phyloP scores from a whole-genome alignment of 345 rosid species.

The Arabidopsis arenosa region DNA sequence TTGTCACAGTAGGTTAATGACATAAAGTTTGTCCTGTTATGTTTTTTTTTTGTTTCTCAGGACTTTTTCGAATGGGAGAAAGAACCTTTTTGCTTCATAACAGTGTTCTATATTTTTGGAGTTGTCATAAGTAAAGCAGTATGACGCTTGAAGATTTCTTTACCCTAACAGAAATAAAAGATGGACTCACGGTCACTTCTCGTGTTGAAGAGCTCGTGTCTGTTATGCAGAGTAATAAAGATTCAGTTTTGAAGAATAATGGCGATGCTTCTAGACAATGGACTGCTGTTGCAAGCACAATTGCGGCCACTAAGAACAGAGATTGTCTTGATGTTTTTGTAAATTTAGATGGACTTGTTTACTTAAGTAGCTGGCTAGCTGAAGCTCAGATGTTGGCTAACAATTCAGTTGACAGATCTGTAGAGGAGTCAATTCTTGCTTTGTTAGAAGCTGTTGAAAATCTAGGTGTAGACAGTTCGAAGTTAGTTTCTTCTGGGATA shows the following conservation, averaged over 20 bases:
- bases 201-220: slow-evolving; percentile 78
- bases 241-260: slow-evolving; percentile 61
- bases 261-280: slow-evolving; percentile 87
- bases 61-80: slow-evolving; percentile 49
- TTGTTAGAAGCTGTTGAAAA: slow-evolving; percentile 75
- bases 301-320: slow-evolving; percentile 79
- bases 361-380: slow-evolving; percentile 77
- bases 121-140: slow-evolving; percentile 55
- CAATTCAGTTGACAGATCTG: slow-evolving; percentile 55
- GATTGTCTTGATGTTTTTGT: slow-evolving; percentile 92
- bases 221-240: slow-evolving; percentile 77
- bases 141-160: slow-evolving; percentile 97
- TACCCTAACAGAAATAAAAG: slow-evolving; percentile 84
- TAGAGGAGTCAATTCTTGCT: slow-evolving; percentile 77
- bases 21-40: slow-evolving; percentile 19
- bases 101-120: slow-evolving; percentile 46
- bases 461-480: slow-evolving; percentile 66
- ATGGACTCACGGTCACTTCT: slow-evolving; percentile 78
- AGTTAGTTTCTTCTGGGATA: slow-evolving; percentile 75
- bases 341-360: slow-evolving; percentile 77
- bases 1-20: slow-evolving; percentile 11
- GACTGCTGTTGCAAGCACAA: slow-evolving; percentile 84
- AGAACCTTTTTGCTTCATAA: slow-evolving; percentile 30
- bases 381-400: slow-evolving; percentile 58
- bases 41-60: slow-evolving; percentile 6